A percentile compares a stretch with the other conserved stretches of the same genome.
phyloP scores from a whole-genome alignment of 495 filamentous ascomycete genomes.

The Podospora appendiculata region DNA sequence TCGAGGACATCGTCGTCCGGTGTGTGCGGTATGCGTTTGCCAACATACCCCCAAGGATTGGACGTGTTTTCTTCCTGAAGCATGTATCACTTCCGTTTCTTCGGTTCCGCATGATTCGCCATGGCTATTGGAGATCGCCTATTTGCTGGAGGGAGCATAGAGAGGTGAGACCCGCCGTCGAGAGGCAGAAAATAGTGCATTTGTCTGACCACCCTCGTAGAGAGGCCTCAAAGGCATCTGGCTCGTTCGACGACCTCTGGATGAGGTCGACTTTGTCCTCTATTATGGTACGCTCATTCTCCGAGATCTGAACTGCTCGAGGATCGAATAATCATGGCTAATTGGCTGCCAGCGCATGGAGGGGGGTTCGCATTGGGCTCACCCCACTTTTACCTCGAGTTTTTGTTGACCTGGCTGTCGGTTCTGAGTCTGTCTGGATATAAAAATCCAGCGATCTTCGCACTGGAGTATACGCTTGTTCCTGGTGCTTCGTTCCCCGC shows the following conservation, averaged over 20 bases:
- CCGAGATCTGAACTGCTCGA: background rate
- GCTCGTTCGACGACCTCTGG: slow-evolving; percentile 43
- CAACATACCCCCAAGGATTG: slow-evolving; percentile 55
- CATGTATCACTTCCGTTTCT: slow-evolving; percentile 62
- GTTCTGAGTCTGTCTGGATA: slow-evolving; percentile 52
- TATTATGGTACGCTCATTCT: slow-evolving; percentile 49
- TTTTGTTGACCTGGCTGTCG: slow-evolving; percentile 57
- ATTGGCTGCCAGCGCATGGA: slow-evolving; percentile 25
- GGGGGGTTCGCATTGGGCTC: slow-evolving; percentile 76
- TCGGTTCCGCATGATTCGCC: slow-evolving; percentile 62
- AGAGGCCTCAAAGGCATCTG: slow-evolving; percentile 50
- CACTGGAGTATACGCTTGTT: slow-evolving; percentile 72
- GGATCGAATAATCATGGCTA: background rate
- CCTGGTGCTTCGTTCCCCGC: slow-evolving; percentile 61
- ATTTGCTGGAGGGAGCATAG: slow-evolving; percentile 54
- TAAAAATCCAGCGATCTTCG: slow-evolving; percentile 66
- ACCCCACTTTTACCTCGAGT: slow-evolving; percentile 73
- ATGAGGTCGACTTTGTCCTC: slow-evolving; percentile 57
- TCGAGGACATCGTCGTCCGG: slow-evolving; percentile 66
- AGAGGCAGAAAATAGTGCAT: background rate
- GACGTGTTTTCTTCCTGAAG: slow-evolving; percentile 70
- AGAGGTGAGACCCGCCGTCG: slow-evolving; percentile 21
- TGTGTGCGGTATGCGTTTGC: slow-evolving; percentile 72
- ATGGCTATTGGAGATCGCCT: slow-evolving; percentile 55
- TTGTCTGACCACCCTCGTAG: slow-evolving; percentile 14